Evolutionary conservation across 257 asterid genomes (phyloP).

Genomic region (Ilex asprella): DNA sequence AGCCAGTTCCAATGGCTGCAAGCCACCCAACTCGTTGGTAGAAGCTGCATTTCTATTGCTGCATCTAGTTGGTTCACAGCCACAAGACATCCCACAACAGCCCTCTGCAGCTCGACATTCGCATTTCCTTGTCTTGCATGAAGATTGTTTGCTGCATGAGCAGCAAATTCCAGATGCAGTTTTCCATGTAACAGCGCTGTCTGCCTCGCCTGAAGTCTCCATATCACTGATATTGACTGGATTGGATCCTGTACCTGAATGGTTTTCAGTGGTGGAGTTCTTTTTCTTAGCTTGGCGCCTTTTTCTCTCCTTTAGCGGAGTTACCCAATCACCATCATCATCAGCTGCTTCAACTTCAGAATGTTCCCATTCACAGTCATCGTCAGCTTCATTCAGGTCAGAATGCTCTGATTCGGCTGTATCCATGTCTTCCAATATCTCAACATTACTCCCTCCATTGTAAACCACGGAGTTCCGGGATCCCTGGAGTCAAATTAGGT

Average conservation of each 20-base stretch:
- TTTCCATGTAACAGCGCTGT: not conserved
- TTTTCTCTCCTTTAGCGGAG: constrained; percentile 22
- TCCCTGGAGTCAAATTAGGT: constrained; percentile 33
- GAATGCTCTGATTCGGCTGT: constrained; percentile 52
- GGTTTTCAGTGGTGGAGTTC: constrained; percentile 23
- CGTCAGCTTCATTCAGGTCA: constrained; percentile 25
- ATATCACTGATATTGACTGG: constrained; percentile 1
- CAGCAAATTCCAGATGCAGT: constrained; percentile 37
- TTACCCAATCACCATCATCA: constrained; percentile 32
- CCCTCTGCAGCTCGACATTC: constrained; percentile 68
- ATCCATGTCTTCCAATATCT: constrained; percentile 73
- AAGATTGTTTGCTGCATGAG: constrained; percentile 58
- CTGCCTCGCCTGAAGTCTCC: constrained; percentile 6
- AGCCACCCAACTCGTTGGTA: constrained; percentile 9
- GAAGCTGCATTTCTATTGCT: constrained; percentile 32
- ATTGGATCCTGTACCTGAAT: constrained; percentile 15
- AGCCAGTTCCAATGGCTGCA: constrained; percentile 15
- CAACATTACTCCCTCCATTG: constrained; percentile 22
- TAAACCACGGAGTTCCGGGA: constrained; percentile 41
- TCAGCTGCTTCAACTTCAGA: constrained; percentile 8
- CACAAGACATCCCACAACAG: constrained; percentile 44
- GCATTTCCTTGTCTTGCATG: constrained; percentile 75
- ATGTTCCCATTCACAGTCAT: constrained; percentile 20
- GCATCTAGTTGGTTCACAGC: constrained; percentile 55
- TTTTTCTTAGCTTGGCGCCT: constrained; percentile 27